Conservation (phyloP, 1,284 basidiomycete genomes). For the Termitomyces sp. region DNA sequence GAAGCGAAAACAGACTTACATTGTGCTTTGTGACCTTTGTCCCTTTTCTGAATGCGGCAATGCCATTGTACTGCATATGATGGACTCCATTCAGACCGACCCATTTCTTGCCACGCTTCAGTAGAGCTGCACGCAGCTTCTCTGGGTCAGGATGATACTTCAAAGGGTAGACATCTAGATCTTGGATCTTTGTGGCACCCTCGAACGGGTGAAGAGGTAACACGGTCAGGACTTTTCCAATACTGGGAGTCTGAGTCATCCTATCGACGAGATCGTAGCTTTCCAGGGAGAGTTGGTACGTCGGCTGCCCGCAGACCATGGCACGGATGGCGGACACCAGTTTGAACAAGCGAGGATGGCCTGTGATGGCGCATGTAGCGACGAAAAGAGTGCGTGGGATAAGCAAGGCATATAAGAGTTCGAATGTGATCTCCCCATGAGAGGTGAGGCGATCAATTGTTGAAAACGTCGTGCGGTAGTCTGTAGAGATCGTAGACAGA, state of each 20-base stretch:
- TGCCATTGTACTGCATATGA: constrained; percentile 51
- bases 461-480: constrained; percentile 43
- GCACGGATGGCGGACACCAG: constrained; percentile 35
- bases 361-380: constrained; percentile 47
- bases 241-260: constrained; percentile 23
- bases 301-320: constrained; percentile 27
- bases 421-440: constrained; percentile 52
- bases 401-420: constrained; percentile 49
- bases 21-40: constrained; percentile 40
- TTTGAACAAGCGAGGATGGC: constrained; percentile 44
- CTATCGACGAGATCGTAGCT: constrained; percentile 44
- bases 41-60: constrained; percentile 35
- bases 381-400: constrained; percentile 46
- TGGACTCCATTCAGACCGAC: constrained; percentile 43
- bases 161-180: constrained; percentile 48
- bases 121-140: constrained; percentile 32
- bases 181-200: constrained; percentile 45
- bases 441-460: constrained; percentile 41
- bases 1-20: constrained; percentile 29
- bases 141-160: constrained; percentile 40
- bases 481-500: constrained; percentile 40
- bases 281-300: constrained; percentile 40
- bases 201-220: constrained; percentile 38
- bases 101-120: constrained; percentile 52
- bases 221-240: constrained; percentile 38